Evolutionary conservation across 805 yeast species (phyloP).

Genomic region (Schwanniomyces yamadae): DNA sequence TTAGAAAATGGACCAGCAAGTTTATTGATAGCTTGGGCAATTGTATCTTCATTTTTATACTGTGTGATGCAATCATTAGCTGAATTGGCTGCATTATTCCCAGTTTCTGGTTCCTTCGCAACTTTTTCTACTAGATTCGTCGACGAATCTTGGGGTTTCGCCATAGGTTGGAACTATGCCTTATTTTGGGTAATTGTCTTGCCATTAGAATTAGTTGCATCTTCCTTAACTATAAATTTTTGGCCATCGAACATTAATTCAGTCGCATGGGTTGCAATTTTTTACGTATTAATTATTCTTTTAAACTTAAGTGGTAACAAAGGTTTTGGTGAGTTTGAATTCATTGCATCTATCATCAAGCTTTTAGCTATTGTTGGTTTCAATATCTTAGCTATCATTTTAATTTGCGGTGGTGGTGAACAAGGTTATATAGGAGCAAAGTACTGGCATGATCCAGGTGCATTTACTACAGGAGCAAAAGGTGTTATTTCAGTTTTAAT

Average conservation of each 20-base stretch:
- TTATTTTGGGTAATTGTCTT: slow-evolving; percentile 44
- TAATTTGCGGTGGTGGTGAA: slow-evolving; percentile 43
- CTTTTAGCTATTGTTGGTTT: slow-evolving; percentile 41
- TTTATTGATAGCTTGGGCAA: slow-evolving; percentile 38
- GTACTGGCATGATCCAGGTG: slow-evolving; percentile 37
- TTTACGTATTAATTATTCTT: slow-evolving; percentile 35
- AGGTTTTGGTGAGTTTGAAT: slow-evolving; percentile 41
- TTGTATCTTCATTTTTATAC: slow-evolving; percentile 39
- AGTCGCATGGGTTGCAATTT: slow-evolving; percentile 42
- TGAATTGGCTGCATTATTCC: slow-evolving; percentile 38
- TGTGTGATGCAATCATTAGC: slow-evolving; percentile 45
- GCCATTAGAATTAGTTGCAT: slow-evolving; percentile 43
- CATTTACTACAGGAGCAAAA: slow-evolving; percentile 42
- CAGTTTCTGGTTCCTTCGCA: slow-evolving; percentile 42
- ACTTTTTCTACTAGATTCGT: slow-evolving; percentile 40
- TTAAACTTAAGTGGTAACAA: slow-evolving; percentile 35
- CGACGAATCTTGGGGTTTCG: slow-evolving; percentile 46
- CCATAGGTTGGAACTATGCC: slow-evolving; percentile 47
- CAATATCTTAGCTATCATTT: slow-evolving; percentile 37
- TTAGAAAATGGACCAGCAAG: slow-evolving; percentile 34
- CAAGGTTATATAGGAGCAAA: slow-evolving; percentile 38
- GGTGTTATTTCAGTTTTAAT: slow-evolving; percentile 39
- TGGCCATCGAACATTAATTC: slow-evolving; percentile 40
- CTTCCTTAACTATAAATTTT: slow-evolving; percentile 39
- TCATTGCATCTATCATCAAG: slow-evolving; percentile 34